Percentiles rank a stretch among this genome's conserved stretches.
Conservation (phyloP, 2,329 filamentous ascomycete genomes). For the Diaporthe caulivora region DNA sequence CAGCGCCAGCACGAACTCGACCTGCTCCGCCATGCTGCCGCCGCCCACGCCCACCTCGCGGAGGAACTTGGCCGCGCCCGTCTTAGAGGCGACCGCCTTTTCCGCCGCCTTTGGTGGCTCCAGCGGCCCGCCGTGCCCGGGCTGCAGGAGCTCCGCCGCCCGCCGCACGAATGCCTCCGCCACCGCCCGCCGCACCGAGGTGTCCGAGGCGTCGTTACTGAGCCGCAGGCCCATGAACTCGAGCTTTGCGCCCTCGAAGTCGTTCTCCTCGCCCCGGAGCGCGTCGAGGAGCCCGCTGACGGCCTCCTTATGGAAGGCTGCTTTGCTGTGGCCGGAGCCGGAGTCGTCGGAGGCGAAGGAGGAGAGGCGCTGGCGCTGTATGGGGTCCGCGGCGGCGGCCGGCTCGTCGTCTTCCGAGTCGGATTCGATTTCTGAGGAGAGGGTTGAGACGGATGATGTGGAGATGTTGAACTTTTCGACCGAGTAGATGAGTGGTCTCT, state of each 20-base stretch:
- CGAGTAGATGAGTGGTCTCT: slow-evolving; percentile 68
- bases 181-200: slow-evolving; percentile 88
- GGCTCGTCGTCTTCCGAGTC: slow-evolving; percentile 72
- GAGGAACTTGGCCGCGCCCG: slow-evolving; percentile 68
- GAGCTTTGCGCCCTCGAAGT: slow-evolving; percentile 85
- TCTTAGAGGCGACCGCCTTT: slow-evolving; percentile 66
- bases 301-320: slow-evolving; percentile 86
- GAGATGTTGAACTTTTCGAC: slow-evolving; percentile 66
- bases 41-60: slow-evolving; percentile 71
- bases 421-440: slow-evolving; percentile 72
- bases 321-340: slow-evolving; percentile 53
- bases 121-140: slow-evolving; percentile 60
- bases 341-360: slow-evolving; percentile 82
- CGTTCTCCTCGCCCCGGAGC: slow-evolving; percentile 78
- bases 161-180: slow-evolving; percentile 87
- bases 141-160: slow-evolving; percentile 75
- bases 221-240: slow-evolving; percentile 96
- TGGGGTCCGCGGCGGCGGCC: slow-evolving; percentile 42
- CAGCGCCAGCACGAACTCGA: slow-evolving; percentile 85
- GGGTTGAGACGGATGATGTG: slow-evolving; percentile 67
- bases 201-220: slow-evolving; percentile 88
- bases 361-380: slow-evolving; percentile 70
- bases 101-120: slow-evolving; percentile 75
- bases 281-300: slow-evolving; percentile 89
- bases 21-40: slow-evolving; percentile 80